Evolutionary conservation across 805 yeast species (phyloP), one percentile per base, ranked within the genome.

Genomic region (Candida insectorum): DNA sequence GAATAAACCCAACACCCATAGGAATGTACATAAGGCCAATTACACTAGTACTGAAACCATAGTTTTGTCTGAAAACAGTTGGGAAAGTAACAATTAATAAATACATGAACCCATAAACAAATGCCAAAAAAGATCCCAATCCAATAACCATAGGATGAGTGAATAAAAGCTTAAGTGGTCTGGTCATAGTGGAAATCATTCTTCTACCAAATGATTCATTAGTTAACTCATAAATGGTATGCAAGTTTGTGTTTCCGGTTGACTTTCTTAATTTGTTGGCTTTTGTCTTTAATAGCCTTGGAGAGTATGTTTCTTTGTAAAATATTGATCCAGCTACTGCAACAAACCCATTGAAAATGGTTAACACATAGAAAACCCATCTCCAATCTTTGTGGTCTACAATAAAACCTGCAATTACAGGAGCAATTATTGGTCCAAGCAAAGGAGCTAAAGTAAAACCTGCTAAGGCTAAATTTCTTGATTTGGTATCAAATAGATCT

Each of bases 341-440:
- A 61, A 62, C 36, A 55, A 57, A 40, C 3, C 80, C 85, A 42
- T 79, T 71, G 43, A 78, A 57, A n/a, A 83, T 77, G 14, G 81
- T 59, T 31, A 76, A 55, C 12, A 74, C 64, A 68, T 76, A 75
- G 46, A 80, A 75, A 29, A 71, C 74, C 93, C 93, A 85, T 52
- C 81, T 69, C 79, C 85, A 83, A 25, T 60, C 48, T 15, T 60
- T 49, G 28, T 68, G 52, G 24, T 75, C 65, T 14, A 73, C 77
- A 16, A 77, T 60, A 46, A 69, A 81, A 2, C 85, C 81, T 3
- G 81, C 53, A 10, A 79, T 62, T 3, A 78, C 62, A 0, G 85
- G 83, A 1, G 82, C 79, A 15, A 80, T 47, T 1, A 81, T 71
- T 2, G 93, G 91, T 0, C 91, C 93, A 26, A 80, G 49, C 35